Percentiles rank a stretch among this genome's conserved stretches.
phyloP scores from a whole-genome alignment of 495 filamentous ascomycete species.

The Rostrohypoxylon terebratum region DNA sequence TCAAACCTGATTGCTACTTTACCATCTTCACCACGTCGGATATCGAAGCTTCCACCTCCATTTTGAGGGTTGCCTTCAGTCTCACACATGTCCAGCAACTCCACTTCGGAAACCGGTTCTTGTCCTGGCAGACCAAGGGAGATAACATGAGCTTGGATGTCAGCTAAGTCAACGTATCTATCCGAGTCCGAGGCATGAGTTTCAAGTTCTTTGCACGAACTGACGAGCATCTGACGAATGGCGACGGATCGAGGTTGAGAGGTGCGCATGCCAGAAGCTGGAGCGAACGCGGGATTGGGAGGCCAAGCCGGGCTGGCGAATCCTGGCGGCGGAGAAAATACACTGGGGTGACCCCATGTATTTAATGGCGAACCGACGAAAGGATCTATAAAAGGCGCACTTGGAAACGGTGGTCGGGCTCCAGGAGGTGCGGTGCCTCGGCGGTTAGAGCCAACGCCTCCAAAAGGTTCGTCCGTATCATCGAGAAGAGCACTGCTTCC shows the following conservation, averaged over 20 bases:
- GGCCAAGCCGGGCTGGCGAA: constrained; percentile 48
- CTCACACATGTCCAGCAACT: constrained; percentile 90
- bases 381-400: constrained; percentile 43
- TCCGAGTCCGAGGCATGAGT: constrained; percentile 51
- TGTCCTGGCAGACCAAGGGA: constrained; percentile 65
- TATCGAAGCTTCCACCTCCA: constrained; percentile 85
- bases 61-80: constrained; percentile 89
- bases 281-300: constrained; percentile 41
- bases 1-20: constrained; percentile 66
- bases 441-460: constrained; percentile 19
- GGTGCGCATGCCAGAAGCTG: constrained; percentile 46
- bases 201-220: constrained; percentile 60
- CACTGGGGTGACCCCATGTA: constrained; percentile 46
- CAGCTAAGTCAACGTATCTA: constrained; percentile 74
- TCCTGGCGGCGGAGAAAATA: constrained; percentile 48
- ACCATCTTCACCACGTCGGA: constrained; percentile 63
- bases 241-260: constrained; percentile 57
- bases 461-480: constrained; percentile 69
- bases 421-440: constrained; percentile 52
- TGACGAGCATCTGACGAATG: constrained; percentile 63
- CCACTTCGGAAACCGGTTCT: constrained; percentile 70
- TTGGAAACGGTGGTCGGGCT: constrained; percentile 36
- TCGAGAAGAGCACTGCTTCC: constrained; percentile 94
- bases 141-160: constrained; percentile 75
- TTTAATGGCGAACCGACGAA: constrained; percentile 49